Evolutionary conservation across 2,329 filamentous ascomycete species (phyloP).

Genomic region (Cladosporium halotolerans): DNA sequence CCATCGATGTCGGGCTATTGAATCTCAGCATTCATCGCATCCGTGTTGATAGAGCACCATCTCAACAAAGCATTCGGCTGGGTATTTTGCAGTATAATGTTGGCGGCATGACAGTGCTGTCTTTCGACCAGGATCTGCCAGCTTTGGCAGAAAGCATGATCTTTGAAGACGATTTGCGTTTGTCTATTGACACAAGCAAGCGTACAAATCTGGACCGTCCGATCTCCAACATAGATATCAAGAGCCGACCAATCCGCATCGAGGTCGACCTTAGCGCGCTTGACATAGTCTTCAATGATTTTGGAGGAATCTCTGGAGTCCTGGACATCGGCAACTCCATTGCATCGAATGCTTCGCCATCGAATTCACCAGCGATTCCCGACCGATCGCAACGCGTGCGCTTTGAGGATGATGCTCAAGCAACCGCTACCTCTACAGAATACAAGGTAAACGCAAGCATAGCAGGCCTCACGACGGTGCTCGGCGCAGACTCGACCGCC

Average conservation of each 20-base stretch:
- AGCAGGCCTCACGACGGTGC: slow-evolving; percentile 65
- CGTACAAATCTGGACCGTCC: slow-evolving; percentile 16
- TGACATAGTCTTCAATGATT: slow-evolving; percentile 61
- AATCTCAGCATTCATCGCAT: background rate
- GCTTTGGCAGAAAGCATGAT: slow-evolving; percentile 5
- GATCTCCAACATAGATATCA: slow-evolving; percentile 50
- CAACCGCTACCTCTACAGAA: slow-evolving; percentile 24
- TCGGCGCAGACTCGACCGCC: slow-evolving; percentile 69
- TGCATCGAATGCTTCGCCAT: slow-evolving; percentile 59
- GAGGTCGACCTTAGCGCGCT: slow-evolving; percentile 71
- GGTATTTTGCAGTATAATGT: slow-evolving; percentile 11
- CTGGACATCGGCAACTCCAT: slow-evolving; percentile 83
- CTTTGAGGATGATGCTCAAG: slow-evolving; percentile 44
- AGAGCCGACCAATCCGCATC: slow-evolving; percentile 70
- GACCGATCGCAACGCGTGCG: slow-evolving; percentile 47
- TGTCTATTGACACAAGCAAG: slow-evolving; percentile 15
- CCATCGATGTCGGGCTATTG: background rate
- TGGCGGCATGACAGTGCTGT: slow-evolving; percentile 21
- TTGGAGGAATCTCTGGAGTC: slow-evolving; percentile 86
- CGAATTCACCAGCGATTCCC: slow-evolving; percentile 30
- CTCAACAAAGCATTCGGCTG: background rate
- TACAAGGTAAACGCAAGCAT: slow-evolving; percentile 70
- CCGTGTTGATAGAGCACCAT: background rate
- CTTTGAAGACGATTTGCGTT: slow-evolving; percentile 2
- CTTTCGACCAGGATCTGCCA: slow-evolving; percentile 16